Conservation (phyloP, 2,329 filamentous ascomycete genomes). For the Penicillium sp. region DNA sequence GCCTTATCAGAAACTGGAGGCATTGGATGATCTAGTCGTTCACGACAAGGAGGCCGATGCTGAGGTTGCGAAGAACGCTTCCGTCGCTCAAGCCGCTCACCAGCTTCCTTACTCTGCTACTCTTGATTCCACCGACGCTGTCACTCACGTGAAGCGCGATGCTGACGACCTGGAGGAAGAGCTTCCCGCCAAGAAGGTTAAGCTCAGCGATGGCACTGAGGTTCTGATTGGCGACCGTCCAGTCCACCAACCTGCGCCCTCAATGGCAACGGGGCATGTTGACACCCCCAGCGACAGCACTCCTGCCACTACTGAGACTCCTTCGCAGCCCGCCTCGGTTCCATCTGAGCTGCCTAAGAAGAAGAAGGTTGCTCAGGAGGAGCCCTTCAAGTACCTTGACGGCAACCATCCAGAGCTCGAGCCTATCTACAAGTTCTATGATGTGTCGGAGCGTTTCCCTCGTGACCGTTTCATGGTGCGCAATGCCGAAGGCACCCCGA, state of each 20-base stretch:
- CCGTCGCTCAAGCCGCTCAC: constrained; percentile 35
- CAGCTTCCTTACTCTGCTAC: constrained; percentile 35
- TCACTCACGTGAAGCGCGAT: constrained; percentile 32
- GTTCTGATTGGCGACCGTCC: constrained; percentile 39
- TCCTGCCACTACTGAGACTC: constrained; percentile 13
- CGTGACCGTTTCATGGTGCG: constrained; percentile 92
- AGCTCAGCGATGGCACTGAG: constrained; percentile 41
- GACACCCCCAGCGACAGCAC: constrained; percentile 25
- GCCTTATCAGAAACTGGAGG: constrained; percentile 38
- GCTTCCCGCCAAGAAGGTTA: constrained; percentile 45
- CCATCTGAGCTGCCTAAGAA: constrained; percentile 24
- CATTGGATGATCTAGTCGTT: constrained; percentile 41
- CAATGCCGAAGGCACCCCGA: constrained; percentile 81
- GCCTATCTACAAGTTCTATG: constrained; percentile 79
- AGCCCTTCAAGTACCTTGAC: constrained; percentile 89
- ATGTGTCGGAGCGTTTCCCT: constrained; percentile 79
- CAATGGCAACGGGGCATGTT: constrained; percentile 21
- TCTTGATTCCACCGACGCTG: constrained; percentile 21
- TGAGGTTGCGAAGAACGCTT: constrained; percentile 35
- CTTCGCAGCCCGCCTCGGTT: constrained; percentile 5
- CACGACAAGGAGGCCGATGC: constrained; percentile 28
- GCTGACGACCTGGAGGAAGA: constrained; percentile 37
- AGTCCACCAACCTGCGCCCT: constrained; percentile 31
- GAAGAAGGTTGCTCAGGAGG: constrained; percentile 59
- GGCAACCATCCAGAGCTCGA: constrained; percentile 72